Percentiles rank a stretch among this genome's conserved stretches.
Conservation (phyloP, 768 basidiomycete species). For the Holtermanniella nyarrowii region DNA sequence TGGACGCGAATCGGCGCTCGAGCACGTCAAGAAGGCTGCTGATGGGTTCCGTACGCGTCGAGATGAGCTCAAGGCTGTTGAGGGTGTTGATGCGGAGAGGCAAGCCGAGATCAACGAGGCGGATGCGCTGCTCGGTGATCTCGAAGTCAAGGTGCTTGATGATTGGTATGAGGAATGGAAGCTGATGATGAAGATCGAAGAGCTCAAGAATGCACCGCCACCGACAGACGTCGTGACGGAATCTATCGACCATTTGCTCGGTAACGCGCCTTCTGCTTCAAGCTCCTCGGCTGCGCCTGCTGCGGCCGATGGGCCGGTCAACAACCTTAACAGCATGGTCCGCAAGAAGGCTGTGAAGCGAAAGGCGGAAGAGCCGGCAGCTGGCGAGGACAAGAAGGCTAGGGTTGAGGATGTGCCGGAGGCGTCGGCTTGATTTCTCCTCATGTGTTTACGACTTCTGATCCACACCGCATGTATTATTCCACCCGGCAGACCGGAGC, state of each 20-base stretch:
- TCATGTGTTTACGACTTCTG: too few relatives aligned
- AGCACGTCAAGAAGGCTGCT: slow-evolving; percentile 67
- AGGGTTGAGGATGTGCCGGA: background rate
- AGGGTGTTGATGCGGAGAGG: slow-evolving; percentile 50
- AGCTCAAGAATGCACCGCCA: slow-evolving; percentile 68
- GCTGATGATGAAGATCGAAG: slow-evolving; percentile 59
- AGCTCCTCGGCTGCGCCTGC: too few relatives aligned
- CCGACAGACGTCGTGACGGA: slow-evolving; percentile 32
- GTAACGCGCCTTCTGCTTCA: slow-evolving; percentile 3
- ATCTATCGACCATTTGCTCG: slow-evolving; percentile 34
- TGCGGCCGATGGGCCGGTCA: slow-evolving; percentile 45
- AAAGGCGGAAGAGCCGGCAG: slow-evolving; percentile 3
- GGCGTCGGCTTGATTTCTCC: background rate
- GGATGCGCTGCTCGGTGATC: slow-evolving; percentile 61
- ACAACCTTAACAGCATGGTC: slow-evolving; percentile 74
- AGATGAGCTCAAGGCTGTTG: slow-evolving; percentile 39
- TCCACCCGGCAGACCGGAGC: too few relatives aligned
- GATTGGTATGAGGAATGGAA: background rate
- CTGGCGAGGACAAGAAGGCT: background rate
- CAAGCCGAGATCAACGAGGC: slow-evolving; percentile 73
- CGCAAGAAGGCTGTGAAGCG: slow-evolving; percentile 54
- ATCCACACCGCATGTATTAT: too few relatives aligned
- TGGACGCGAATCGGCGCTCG: slow-evolving; percentile 67
- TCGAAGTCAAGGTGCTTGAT: slow-evolving; percentile 62
- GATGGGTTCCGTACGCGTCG: slow-evolving; percentile 61